Conservation (phyloP, 306 rosid species). For the Malus sieversii region DNA sequence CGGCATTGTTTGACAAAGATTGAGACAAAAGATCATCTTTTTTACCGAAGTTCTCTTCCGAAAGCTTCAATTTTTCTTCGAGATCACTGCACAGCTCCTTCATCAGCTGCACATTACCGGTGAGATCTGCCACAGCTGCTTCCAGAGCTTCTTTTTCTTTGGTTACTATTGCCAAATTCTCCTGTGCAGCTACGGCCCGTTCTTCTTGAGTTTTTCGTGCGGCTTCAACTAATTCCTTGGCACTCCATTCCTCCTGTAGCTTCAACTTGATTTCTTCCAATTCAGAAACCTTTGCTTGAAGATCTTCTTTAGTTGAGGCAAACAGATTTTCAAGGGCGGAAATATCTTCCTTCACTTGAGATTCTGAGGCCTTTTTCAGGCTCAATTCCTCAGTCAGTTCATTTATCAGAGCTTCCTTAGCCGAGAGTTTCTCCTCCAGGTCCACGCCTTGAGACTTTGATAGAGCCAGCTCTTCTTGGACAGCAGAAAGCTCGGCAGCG, state of each 20-base stretch:
- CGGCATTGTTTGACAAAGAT: slow-evolving; percentile 57
- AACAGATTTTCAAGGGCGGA: slow-evolving; percentile 48
- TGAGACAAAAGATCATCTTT: slow-evolving; percentile 67
- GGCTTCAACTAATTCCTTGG: slow-evolving; percentile 51
- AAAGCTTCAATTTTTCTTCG: slow-evolving; percentile 58
- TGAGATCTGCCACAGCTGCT: slow-evolving; percentile 46
- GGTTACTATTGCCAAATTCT: slow-evolving; percentile 39
- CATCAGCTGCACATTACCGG: slow-evolving; percentile 28
- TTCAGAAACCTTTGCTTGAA: slow-evolving; percentile 50
- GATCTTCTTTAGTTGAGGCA: slow-evolving; percentile 59
- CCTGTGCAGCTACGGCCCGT: slow-evolving; percentile 29
- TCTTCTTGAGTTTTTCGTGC: slow-evolving; percentile 42
- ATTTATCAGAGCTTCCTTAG: slow-evolving; percentile 45
- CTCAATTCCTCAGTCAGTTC: slow-evolving; percentile 53
- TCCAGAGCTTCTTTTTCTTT: slow-evolving; percentile 47
- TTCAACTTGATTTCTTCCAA: slow-evolving; percentile 49
- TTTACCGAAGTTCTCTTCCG: slow-evolving; percentile 50
- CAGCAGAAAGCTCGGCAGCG: slow-evolving; percentile 52
- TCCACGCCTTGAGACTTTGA: slow-evolving; percentile 58
- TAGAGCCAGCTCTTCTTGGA: slow-evolving; percentile 59
- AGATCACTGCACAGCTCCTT: slow-evolving; percentile 49
- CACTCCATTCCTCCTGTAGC: slow-evolving; percentile 54
- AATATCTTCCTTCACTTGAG: slow-evolving; percentile 66
- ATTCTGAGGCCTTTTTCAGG: slow-evolving; percentile 49
- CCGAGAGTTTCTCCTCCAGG: slow-evolving; percentile 44